phyloP scores from a whole-genome alignment of 768 basidiomycete species.

The Lactarius psammicola region DNA sequence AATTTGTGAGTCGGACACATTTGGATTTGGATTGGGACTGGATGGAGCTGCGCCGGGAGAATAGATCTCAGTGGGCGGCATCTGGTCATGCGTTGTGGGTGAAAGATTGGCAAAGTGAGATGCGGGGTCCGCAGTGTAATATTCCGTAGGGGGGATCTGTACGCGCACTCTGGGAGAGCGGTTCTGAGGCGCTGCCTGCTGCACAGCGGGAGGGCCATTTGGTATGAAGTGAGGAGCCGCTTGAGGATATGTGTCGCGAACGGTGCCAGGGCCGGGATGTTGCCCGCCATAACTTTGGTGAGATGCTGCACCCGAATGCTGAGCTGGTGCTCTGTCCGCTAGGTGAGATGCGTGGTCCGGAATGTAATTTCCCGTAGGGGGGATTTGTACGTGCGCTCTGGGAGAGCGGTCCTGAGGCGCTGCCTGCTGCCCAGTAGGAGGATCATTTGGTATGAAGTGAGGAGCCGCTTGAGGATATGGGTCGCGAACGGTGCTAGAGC shows the following conservation, averaged over 20 bases:
- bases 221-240: neutral
- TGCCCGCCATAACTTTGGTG: neutral
- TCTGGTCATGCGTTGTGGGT: neutral
- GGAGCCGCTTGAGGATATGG: neutral
- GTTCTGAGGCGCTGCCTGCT: slow-evolving; percentile 2
- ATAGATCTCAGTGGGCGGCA: neutral
- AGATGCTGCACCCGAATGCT: neutral
- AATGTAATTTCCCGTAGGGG: slow-evolving; percentile 14
- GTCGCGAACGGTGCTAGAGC: neutral
- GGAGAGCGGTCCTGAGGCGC: slow-evolving; percentile 1
- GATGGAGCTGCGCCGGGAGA: slow-evolving; percentile 1
- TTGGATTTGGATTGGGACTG: neutral
- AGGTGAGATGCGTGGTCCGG: slow-evolving; percentile 7
- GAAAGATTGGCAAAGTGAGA: slow-evolving; percentile 3
- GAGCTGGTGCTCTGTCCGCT: neutral
- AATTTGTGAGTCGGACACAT: neutral
- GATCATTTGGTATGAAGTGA: neutral
- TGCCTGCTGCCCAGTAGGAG: slow-evolving; percentile 2
- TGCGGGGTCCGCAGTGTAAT: slow-evolving; percentile 7
- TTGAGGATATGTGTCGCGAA: neutral
- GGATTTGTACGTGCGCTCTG: slow-evolving; percentile 14
- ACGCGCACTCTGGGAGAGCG: slow-evolving; percentile 3
- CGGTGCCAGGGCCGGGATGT: neutral
- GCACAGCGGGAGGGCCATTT: neutral
- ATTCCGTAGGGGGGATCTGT: slow-evolving; percentile 19